Percentiles rank a stretch among this genome's conserved stretches.
Conservation (phyloP, 768 basidiomycete species). For the Paxillus rubicundulus region DNA sequence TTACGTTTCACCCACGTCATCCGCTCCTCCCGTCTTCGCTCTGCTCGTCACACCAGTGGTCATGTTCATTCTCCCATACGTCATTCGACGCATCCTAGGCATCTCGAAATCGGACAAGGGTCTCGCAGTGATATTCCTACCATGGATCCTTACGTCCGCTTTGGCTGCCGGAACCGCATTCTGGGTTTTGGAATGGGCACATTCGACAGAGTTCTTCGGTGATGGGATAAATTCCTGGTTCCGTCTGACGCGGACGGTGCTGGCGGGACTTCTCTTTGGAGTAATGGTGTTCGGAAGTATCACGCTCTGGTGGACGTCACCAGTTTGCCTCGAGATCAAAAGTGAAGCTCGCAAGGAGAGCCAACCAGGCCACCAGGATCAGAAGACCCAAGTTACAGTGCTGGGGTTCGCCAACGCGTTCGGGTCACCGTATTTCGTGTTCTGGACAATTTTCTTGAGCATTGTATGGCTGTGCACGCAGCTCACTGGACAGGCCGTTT, state of each 20-base stretch:
- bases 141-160: constrained; percentile 53
- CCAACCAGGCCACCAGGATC: constrained; percentile 23
- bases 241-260: constrained; percentile 52
- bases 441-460: constrained; percentile 67
- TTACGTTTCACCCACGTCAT: constrained; percentile 69
- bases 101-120: constrained; percentile 76
- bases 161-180: constrained; percentile 59
- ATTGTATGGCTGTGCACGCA: constrained; percentile 58
- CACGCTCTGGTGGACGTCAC: constrained; percentile 67
- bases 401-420: constrained; percentile 89
- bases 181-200: constrained; percentile 84
- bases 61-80: constrained; percentile 55
- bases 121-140: constrained; percentile 61
- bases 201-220: constrained; percentile 50
- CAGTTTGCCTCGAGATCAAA: constrained; percentile 71
- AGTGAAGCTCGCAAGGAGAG: constrained; percentile 25
- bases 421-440: constrained; percentile 83
- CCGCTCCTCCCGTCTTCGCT: constrained; percentile 60
- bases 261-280: constrained; percentile 57
- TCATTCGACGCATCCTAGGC: constrained; percentile 53
- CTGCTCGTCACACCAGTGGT: constrained; percentile 56
- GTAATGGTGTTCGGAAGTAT: constrained; percentile 53
- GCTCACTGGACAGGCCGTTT: constrained; percentile 77
- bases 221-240: constrained; percentile 42
- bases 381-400: constrained; percentile 51